Evolutionary conservation across 1,139 yeast species (phyloP), one percentile per base, ranked within the genome.

Genomic region (Suhomyces chickasaworum): DNA sequence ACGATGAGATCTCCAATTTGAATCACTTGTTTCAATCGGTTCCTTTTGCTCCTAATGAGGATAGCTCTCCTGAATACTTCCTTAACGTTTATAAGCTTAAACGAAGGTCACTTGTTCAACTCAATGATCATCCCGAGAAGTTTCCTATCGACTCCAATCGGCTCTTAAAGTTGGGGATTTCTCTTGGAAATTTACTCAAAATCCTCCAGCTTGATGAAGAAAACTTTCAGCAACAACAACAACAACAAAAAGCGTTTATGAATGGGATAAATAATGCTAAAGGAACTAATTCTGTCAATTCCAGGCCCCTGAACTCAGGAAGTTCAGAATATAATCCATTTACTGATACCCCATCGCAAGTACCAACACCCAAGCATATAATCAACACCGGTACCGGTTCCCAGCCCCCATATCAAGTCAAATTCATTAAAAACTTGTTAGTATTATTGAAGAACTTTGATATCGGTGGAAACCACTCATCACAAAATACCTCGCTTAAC

Each of bases 141-240:
- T 65, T 68, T 50, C 75, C 75, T 20, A 63, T 74, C 8, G 73
- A 74, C 45, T 58, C 71, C 37, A 68, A 57, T 52, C 72, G 73
- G 51, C 59, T 75, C 32, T 58, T 75, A 38, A 75, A 75, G 53
- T 56, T 75, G 34, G 75, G 77, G 8, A 73, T 75, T 21, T 72
- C 77, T 32, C 61, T 75, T 25, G 80, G 80, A 0, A 73, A 72
- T 53, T 59, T 74, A 42, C 54, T 74, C 36, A 72, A 70, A 49
- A 60, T 75, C 12, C 60, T 68, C 36, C 69, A 69, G 45, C 49
- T 59, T 23, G 78, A 74, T 48, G 73, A 71, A 50, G 75, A 71
- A 33, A 52, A 56, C 44, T 59, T 59, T 42, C 58, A 50, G 27
- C 62, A 59, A 36, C 65, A 59, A 40, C 65, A 59, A 46, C 67